Percentiles rank a stretch among this genome's conserved stretches.
Evolutionary conservation across 805 yeast genomes (phyloP).

Genomic region (Metschnikowia gelsemii): DNA sequence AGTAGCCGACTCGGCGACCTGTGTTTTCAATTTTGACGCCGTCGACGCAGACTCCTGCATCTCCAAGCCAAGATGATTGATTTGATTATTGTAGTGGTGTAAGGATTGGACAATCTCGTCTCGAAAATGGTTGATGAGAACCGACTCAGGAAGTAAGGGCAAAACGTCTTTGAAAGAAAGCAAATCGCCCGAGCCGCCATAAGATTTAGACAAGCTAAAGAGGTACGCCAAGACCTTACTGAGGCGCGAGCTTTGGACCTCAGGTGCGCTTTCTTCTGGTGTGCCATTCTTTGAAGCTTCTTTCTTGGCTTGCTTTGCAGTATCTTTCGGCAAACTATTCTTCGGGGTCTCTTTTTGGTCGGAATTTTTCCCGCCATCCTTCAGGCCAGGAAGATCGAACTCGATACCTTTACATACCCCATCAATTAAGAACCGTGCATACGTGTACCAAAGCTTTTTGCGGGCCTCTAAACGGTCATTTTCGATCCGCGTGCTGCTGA

Average conservation of each 20-base stretch:
- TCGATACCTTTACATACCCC: constrained; percentile 22
- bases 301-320: no score
- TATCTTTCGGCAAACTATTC: no score
- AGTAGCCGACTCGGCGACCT: constrained; percentile 49
- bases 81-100: constrained; percentile 65
- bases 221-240: constrained; percentile 33
- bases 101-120: constrained; percentile 80
- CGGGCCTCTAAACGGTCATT: constrained; percentile 44
- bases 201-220: constrained; percentile 29
- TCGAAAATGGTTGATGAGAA: constrained; percentile 77
- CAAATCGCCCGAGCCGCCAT: constrained; percentile 27
- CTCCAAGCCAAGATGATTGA: constrained; percentile 65
- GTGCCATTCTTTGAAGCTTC: neutral
- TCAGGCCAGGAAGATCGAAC: neutral
- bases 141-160: constrained; percentile 81
- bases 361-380: no score
- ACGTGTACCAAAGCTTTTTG: constrained; percentile 71
- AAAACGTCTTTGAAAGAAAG: constrained; percentile 76
- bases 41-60: constrained; percentile 72
- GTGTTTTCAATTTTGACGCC: constrained; percentile 54
- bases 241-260: constrained; percentile 16
- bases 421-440: constrained; percentile 52
- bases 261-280: neutral
- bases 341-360: no score
- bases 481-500: constrained; percentile 33